These are phyloP conservation scores for Aspergillus felis DNA, from an alignment of 2,329 filamentous ascomycete species.

Conservation along the genomic window DNA sequence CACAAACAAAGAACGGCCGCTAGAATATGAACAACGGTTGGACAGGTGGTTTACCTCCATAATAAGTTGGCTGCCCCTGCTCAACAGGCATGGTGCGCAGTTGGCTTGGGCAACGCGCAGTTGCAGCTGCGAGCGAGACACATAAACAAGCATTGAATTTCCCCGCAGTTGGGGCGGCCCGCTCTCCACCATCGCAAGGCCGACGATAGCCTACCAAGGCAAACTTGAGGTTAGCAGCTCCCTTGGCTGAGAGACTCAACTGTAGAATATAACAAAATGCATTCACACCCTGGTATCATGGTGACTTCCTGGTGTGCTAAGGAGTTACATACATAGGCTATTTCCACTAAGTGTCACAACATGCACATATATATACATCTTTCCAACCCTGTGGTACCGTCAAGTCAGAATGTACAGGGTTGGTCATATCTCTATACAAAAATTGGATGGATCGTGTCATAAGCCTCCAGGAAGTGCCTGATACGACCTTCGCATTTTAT, in stretches of 20 bases:
- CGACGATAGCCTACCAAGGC: background rate
- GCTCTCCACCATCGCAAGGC: too few species aligned
- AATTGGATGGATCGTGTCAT: background rate
- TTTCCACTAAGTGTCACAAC: background rate
- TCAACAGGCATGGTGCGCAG: background rate
- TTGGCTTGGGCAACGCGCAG: background rate
- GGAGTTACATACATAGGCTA: too few species aligned
- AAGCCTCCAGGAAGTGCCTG: background rate
- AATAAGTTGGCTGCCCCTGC: background rate
- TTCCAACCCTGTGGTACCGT: background rate
- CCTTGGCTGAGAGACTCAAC: background rate
- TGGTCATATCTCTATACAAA: background rate
- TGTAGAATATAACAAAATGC: too few species aligned
- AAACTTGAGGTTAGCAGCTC: background rate
- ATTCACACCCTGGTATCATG: too few species aligned
- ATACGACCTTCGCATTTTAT: constrained; percentile 3
- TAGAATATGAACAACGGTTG: background rate
- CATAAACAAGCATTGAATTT: background rate
- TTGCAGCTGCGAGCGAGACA: background rate
- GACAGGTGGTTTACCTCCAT: constrained; percentile 2
- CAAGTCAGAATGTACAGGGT: background rate
- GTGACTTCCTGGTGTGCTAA: background rate
- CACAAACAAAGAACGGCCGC: background rate
- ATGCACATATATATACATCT: background rate
- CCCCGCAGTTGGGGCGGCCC: background rate